These are phyloP conservation scores for Planoprotostelium fungivorum DNA, from an alignment of 78 protist genomes.

Conservation along the genomic window DNA sequence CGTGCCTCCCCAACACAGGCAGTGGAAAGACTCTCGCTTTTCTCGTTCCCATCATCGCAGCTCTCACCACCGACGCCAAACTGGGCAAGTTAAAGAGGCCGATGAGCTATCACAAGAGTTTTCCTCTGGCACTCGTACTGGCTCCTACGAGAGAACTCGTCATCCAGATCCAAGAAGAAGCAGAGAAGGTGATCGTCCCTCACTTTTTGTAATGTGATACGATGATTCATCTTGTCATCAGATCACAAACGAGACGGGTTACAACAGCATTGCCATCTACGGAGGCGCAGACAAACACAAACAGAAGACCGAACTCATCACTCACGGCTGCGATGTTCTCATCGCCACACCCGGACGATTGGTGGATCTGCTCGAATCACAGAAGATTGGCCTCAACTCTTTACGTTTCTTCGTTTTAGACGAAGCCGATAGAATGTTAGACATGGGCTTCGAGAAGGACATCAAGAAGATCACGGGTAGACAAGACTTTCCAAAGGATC, in stretches of 20 bases:
- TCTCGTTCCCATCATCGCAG: constrained; percentile 76
- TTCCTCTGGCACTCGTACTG: constrained; percentile 70
- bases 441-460: constrained; percentile 92
- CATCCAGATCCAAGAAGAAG: constrained; percentile 77
- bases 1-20: constrained; percentile 90
- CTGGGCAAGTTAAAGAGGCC: constrained; percentile 31
- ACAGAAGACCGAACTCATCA: constrained; percentile 88
- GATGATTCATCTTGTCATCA: no score
- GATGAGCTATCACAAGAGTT: background rate
- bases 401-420: constrained; percentile 80
- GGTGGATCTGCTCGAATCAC: constrained; percentile 78
- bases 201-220: constrained; percentile 23
- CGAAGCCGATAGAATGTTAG: constrained; percentile 95
- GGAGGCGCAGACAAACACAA: constrained; percentile 94
- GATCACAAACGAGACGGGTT: background rate
- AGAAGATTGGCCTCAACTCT: constrained; percentile 37
- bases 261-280: constrained; percentile 84
- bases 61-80: constrained; percentile 31
- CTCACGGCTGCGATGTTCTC: constrained; percentile 30
- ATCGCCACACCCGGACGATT: constrained; percentile 98
- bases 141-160: constrained; percentile 96
- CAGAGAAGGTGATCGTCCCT: constrained; percentile 76
- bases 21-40: constrained; percentile 97
- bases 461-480: constrained; percentile 22
- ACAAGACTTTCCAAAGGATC: background rate